Conservation (phyloP, 1,284 basidiomycete genomes). For the Microbotryomycetes sp. region DNA sequence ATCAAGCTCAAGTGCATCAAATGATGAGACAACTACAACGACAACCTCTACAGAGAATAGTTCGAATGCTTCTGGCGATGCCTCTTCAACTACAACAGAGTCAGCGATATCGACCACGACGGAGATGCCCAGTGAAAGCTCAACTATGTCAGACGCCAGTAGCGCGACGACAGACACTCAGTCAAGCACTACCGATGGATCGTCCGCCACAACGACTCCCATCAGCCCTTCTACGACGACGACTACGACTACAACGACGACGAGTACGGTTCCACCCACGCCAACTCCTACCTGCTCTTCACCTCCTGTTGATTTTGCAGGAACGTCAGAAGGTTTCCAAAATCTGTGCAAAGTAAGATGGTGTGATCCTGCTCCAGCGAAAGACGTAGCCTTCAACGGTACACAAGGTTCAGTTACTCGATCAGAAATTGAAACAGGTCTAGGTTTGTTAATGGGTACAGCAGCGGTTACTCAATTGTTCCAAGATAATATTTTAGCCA, state of each 20-base stretch:
- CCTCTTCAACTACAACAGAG: too few relatives aligned
- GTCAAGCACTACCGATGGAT: not conserved
- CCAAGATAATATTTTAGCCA: conserved; percentile 15
- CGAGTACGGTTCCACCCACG: not conserved
- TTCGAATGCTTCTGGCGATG: too few relatives aligned
- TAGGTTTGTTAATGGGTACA: conserved; percentile 16
- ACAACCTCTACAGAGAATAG: too few relatives aligned
- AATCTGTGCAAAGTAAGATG: conserved; percentile 12
- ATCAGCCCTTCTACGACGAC: not conserved
- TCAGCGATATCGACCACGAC: too few relatives aligned
- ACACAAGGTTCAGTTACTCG: conserved; percentile 14
- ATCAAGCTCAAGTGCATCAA: too few relatives aligned
- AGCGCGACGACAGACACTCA: too few relatives aligned
- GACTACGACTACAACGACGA: not conserved
- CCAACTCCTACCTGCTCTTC: not conserved
- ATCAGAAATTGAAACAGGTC: conserved; percentile 22
- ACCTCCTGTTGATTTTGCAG: conserved; percentile 11
- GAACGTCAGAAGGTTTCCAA: conserved; percentile 8
- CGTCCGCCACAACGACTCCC: not conserved
- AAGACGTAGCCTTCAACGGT: conserved; percentile 9
- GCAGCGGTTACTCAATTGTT: conserved; percentile 7
- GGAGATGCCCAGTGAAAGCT: too few relatives aligned
- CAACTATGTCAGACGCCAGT: too few relatives aligned
- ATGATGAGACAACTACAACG: too few relatives aligned
- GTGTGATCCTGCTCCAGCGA: conserved; percentile 8